Evolutionary conservation across 345 rosid genomes (phyloP).

Genomic region (Lepidium aucheri): DNA sequence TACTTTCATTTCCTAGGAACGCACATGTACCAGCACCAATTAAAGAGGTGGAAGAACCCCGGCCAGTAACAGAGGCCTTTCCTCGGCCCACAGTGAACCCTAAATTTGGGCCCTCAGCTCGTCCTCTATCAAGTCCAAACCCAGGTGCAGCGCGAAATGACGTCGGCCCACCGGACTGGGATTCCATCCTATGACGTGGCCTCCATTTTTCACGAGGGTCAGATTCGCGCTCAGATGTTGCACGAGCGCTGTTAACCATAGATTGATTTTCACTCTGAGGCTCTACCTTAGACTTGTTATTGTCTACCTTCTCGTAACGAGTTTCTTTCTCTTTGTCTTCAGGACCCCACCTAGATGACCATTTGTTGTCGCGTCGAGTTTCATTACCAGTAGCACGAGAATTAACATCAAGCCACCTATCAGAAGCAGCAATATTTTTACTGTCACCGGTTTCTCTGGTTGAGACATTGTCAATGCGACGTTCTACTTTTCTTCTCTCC

Average conservation of each 20-base stretch:
- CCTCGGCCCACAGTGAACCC: slow-evolving; percentile 80
- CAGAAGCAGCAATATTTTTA: slow-evolving; percentile 50
- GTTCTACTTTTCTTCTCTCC: slow-evolving; percentile 54
- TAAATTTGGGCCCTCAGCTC: slow-evolving; percentile 50
- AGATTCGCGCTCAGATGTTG: slow-evolving; percentile 53
- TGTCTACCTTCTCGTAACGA: slow-evolving; percentile 51
- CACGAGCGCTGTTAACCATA: slow-evolving; percentile 33
- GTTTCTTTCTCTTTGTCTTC: slow-evolving; percentile 81
- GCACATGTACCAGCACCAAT: slow-evolving; percentile 17
- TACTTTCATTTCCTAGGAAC: slow-evolving; percentile 5
- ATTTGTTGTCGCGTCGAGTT: slow-evolving; percentile 74
- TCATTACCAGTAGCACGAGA: slow-evolving; percentile 60
- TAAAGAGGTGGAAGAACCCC: slow-evolving; percentile 16
- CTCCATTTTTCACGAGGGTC: slow-evolving; percentile 96
- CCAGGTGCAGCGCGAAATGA: slow-evolving; percentile 77
- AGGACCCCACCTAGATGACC: slow-evolving; percentile 99
- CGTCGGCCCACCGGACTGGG: slow-evolving; percentile 43
- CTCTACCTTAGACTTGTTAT: slow-evolving; percentile 59
- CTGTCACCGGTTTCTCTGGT: slow-evolving; percentile 35
- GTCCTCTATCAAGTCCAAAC: slow-evolving; percentile 63
- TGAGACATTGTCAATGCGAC: slow-evolving; percentile 34
- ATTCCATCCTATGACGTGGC: slow-evolving; percentile 83
- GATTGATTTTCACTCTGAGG: slow-evolving; percentile 45
- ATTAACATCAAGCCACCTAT: slow-evolving; percentile 59
- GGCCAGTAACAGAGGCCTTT: slow-evolving; percentile 30